Base-by-base conservation (phyloP, 164 flowering plant genomes). In the Berberis vulgaris region DNA sequence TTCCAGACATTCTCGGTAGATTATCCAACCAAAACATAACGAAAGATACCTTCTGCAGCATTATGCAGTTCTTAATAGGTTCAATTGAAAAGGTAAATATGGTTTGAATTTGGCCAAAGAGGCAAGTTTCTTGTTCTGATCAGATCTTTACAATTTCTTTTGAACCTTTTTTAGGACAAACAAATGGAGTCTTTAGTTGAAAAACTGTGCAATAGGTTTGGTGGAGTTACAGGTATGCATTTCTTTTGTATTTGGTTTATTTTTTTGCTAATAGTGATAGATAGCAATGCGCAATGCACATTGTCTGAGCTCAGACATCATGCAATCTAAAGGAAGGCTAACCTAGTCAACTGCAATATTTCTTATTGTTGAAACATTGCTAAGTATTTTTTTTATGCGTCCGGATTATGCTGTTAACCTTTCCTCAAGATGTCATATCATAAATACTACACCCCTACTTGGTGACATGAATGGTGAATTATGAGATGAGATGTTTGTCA, bases 181-280 rank as follows among this genome's bases (percentile, higher is more conserved):
- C 99, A 95, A 86, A 95, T 95, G 99, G 99, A 95, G 73, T 70
- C 91, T 67, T 85, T 95, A 41, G 97, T 95, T 73, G 97, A 91
- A 69, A 95, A 95, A 83, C 89, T 95, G 10, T 89, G 97, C 82
- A 83, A 89, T 71, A 83, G 97, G 74, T 91, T 91, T 74, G 70
- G 81, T 68, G 97, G 97, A 66, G 88, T 84, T 43, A 74, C 94
- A 65, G 97, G 97, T 86, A 79, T 68, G 68, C 54, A 41, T 60
- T 13, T 53, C 57, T 62, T 49, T 56, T 41, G 47, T 7, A 40
- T 8, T 44, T 52, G 10, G 26, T 57, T 2, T 49, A 44, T 41
- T 41, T 43, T 63, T 41, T n/a, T 64, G 5, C 57, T 41, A 47
- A 2, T 2, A 8, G 8, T 41, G 6, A 26, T 26, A 26, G 26